Evolutionary conservation across 352 stramenopile genomes (phyloP).

Genomic region (Pythium monospermum): DNA sequence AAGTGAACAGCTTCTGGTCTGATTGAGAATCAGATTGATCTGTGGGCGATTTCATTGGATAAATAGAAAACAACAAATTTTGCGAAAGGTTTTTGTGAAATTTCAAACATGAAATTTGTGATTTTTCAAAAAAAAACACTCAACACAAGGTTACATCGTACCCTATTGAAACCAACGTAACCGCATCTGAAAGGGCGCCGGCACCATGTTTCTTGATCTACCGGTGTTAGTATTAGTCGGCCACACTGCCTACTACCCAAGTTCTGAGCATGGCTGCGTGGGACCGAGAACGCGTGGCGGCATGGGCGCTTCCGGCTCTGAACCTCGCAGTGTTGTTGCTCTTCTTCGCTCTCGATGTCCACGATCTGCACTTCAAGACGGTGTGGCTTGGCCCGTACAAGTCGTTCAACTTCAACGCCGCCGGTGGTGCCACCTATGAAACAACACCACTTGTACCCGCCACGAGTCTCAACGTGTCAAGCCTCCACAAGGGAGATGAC

Average conservation of each 20-base stretch:
- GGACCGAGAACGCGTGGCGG: neutral
- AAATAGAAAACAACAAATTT: neutral
- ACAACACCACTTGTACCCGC: slow-evolving; percentile 12
- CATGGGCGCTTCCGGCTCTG: slow-evolving; percentile 16
- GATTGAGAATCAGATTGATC: too few species aligned
- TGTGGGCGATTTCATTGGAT: too few species aligned
- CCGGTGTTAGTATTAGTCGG: too few species aligned
- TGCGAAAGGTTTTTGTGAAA: neutral
- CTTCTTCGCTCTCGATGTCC: slow-evolving; percentile 31
- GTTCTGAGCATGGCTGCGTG: too few species aligned
- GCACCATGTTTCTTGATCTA: too few species aligned
- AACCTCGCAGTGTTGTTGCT: slow-evolving; percentile 21
- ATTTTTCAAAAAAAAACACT: too few species aligned
- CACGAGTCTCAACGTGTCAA: slow-evolving; percentile 12
- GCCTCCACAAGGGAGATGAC: slow-evolving; percentile 12
- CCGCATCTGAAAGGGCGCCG: too few species aligned
- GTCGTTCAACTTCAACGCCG: slow-evolving; percentile 21
- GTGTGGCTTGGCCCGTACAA: slow-evolving; percentile 26
- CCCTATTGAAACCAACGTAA: too few species aligned
- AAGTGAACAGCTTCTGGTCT: too few species aligned
- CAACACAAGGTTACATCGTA: too few species aligned
- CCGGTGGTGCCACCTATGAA: slow-evolving; percentile 4
- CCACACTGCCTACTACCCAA: too few species aligned
- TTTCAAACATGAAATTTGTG: neutral
- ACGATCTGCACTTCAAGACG: slow-evolving; percentile 29